Evolutionary conservation across 2,329 filamentous ascomycete genomes (phyloP).

Genomic region (Chaetomiaceae sp.): DNA sequence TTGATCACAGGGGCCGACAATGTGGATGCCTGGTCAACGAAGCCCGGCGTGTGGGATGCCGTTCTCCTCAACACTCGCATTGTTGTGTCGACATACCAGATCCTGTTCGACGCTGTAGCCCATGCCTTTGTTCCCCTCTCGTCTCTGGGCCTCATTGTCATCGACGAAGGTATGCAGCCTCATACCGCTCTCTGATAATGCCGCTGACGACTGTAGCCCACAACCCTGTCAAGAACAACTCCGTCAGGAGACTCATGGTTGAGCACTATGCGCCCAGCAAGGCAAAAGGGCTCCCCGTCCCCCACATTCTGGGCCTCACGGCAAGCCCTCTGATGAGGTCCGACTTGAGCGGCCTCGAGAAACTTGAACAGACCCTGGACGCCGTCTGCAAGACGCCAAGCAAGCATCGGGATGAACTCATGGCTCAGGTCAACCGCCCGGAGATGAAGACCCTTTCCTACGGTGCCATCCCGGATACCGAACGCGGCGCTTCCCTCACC

Average conservation of each 20-base stretch:
- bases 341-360: slow-evolving; percentile 49
- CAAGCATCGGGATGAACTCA: slow-evolving; percentile 62
- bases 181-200: neutral
- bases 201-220: slow-evolving; percentile 53
- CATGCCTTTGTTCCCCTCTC: slow-evolving; percentile 69
- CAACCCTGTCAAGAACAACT: slow-evolving; percentile 61
- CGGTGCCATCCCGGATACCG: slow-evolving; percentile 13
- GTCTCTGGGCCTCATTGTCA: slow-evolving; percentile 64
- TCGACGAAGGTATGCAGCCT: slow-evolving; percentile 68
- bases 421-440: slow-evolving; percentile 65
- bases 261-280: slow-evolving; percentile 60
- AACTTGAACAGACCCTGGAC: slow-evolving; percentile 66
- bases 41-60: slow-evolving; percentile 58
- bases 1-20: slow-evolving; percentile 64
- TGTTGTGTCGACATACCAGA: slow-evolving; percentile 73
- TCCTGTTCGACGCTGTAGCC: slow-evolving; percentile 67
- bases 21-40: slow-evolving; percentile 68
- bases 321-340: slow-evolving; percentile 71
- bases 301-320: slow-evolving; percentile 71
- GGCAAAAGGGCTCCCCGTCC: slow-evolving; percentile 39
- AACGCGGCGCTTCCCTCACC: slow-evolving; percentile 31
- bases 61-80: slow-evolving; percentile 61
- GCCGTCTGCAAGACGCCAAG: slow-evolving; percentile 66
- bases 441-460: slow-evolving; percentile 41
- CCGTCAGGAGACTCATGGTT: slow-evolving; percentile 68